Percentiles rank a stretch among this genome's conserved stretches.
These are phyloP conservation scores for Termitomyces heimii DNA, from an alignment of 768 basidiomycete species.

Conservation along the genomic window DNA sequence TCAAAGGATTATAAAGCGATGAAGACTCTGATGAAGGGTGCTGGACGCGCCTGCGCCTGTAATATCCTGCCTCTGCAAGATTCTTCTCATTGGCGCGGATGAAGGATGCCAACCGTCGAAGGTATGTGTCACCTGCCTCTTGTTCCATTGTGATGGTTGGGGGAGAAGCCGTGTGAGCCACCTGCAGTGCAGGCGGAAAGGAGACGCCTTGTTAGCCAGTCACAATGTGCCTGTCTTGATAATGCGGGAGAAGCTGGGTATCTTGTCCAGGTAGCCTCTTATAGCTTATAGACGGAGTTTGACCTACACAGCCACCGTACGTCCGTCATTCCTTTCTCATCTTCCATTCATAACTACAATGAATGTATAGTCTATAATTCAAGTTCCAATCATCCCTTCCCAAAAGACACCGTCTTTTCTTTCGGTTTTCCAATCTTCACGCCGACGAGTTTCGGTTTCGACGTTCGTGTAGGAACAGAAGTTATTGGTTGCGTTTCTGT, in stretches of 20 bases:
- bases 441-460: slow-evolving; percentile 26
- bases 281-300: too few relatives aligned
- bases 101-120: slow-evolving; percentile 63
- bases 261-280: neutral
- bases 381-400: neutral
- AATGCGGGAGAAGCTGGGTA: neutral
- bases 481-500: slow-evolving; percentile 3
- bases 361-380: neutral
- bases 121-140: slow-evolving; percentile 70
- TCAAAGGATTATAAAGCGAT: slow-evolving; percentile 54
- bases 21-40: slow-evolving; percentile 23
- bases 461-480: slow-evolving; percentile 1
- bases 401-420: slow-evolving; percentile 15
- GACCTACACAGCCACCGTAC: neutral
- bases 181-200: slow-evolving; percentile 7
- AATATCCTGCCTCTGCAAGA: slow-evolving; percentile 59
- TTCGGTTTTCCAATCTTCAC: slow-evolving; percentile 35
- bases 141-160: slow-evolving; percentile 25
- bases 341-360: neutral
- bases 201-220: slow-evolving; percentile 1
- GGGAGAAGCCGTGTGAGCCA: slow-evolving; percentile 11
- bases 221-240: slow-evolving; percentile 7
- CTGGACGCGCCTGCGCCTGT: slow-evolving; percentile 42
- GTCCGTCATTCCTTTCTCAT: neutral
- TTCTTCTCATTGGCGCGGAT: slow-evolving; percentile 67